Evolutionary conservation across 1,284 basidiomycete species (phyloP).

Genomic region (Ceratobasidium sp.): DNA sequence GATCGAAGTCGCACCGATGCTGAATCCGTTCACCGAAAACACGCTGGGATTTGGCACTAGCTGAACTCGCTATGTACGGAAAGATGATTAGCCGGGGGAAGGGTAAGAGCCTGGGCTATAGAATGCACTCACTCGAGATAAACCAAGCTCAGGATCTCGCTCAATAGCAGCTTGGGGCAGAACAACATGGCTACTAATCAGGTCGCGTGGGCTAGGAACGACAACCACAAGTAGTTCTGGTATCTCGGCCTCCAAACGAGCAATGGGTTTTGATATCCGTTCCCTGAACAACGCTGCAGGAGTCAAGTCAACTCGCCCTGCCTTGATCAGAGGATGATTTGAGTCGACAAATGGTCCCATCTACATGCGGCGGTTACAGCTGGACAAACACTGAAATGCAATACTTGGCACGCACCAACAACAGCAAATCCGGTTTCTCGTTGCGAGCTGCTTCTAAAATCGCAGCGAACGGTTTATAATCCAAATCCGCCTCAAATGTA

Average conservation of each 20-base stretch:
- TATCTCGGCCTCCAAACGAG: slow-evolving; percentile 70
- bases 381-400: neutral
- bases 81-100: slow-evolving; percentile 3
- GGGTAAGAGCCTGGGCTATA: neutral
- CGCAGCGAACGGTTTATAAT: slow-evolving; percentile 76
- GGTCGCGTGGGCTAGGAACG: slow-evolving; percentile 85
- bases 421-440: slow-evolving; percentile 79
- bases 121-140: slow-evolving; percentile 58
- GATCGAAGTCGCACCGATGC: slow-evolving; percentile 83
- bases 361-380: slow-evolving; percentile 59
- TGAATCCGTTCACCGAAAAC: slow-evolving; percentile 87
- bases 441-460: slow-evolving; percentile 70
- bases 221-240: slow-evolving; percentile 81
- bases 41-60: slow-evolving; percentile 85
- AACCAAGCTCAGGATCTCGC: slow-evolving; percentile 53
- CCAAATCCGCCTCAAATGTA: slow-evolving; percentile 81
- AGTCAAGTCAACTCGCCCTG: slow-evolving; percentile 75
- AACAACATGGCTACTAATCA: slow-evolving; percentile 83
- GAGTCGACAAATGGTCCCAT: slow-evolving; percentile 91
- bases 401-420: slow-evolving; percentile 72
- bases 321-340: slow-evolving; percentile 77
- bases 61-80: slow-evolving; percentile 56
- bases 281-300: slow-evolving; percentile 79
- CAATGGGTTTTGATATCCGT: slow-evolving; percentile 74
- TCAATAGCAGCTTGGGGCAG: slow-evolving; percentile 83